phyloP scores from a whole-genome alignment of 140 eudicot genomes.

The Cichorium intybus region DNA sequence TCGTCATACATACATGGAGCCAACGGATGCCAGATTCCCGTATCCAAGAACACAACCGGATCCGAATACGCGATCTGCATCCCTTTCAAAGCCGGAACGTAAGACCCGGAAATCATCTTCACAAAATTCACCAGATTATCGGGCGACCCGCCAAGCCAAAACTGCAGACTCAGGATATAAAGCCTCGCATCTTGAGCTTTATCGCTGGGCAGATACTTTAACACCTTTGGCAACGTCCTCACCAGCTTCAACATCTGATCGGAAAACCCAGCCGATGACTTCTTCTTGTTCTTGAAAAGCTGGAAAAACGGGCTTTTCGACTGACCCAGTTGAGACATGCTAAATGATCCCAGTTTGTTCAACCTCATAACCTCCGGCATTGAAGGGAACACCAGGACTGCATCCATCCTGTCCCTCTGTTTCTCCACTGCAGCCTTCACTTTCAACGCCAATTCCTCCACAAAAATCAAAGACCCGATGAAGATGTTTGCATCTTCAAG shows the following conservation, averaged over 20 bases:
- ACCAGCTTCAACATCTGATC: conserved; percentile 96
- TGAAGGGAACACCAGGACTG: conserved; percentile 94
- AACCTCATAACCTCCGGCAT: conserved; percentile 99
- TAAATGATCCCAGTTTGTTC: conserved; percentile 87
- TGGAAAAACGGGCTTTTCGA: conserved; percentile 92
- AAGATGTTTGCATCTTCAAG: conserved; percentile 93
- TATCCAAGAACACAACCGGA: conserved; percentile 93
- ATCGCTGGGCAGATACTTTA: conserved; percentile 95
- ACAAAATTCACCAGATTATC: conserved; percentile 91
- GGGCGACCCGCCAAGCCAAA: conserved; percentile 99
- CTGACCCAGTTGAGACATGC: conserved; percentile 95
- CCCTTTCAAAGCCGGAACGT: conserved; percentile 89
- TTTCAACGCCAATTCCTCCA: conserved; percentile 87
- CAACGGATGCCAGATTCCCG: conserved; percentile 96
- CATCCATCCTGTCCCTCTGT: conserved; percentile 95
- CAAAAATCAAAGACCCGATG: conserved; percentile 90
- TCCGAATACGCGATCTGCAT: conserved; percentile 72
- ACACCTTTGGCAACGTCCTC: conserved; percentile 90
- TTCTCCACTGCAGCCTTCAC: conserved; percentile 90
- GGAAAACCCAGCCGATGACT: conserved; percentile 88
- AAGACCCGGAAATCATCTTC: conserved; percentile 91
- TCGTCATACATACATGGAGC: conserved; percentile 99
- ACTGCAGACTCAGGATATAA: conserved; percentile 93
- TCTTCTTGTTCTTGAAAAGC: conserved; percentile 82
- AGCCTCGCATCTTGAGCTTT: conserved; percentile 99